phyloP scores from a whole-genome alignment of 345 rosid genomes.

The Gossypium bickii region DNA sequence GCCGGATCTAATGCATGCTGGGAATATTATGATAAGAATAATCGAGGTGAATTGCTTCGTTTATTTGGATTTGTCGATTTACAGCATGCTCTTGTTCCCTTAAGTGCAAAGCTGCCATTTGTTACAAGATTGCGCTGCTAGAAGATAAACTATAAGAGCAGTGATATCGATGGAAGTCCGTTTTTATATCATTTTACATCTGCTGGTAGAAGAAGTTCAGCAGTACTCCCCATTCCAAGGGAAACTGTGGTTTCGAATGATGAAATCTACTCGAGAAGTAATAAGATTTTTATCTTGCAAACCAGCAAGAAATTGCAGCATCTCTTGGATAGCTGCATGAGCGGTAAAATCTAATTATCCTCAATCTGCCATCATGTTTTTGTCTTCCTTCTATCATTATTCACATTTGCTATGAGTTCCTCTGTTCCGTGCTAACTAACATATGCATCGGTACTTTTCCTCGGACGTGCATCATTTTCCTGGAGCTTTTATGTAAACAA shows the following conservation, averaged over 20 bases:
- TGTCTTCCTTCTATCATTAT: background rate
- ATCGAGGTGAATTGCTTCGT: background rate
- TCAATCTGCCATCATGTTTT: background rate
- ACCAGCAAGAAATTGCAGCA: slow-evolving; percentile 21
- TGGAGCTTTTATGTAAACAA: background rate
- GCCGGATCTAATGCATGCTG: background rate
- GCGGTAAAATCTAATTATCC: slow-evolving; percentile 39
- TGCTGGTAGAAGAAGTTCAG: background rate
- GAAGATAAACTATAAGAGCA: slow-evolving; percentile 35
- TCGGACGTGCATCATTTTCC: background rate
- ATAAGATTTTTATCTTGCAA: slow-evolving; percentile 19
- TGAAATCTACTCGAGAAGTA: slow-evolving; percentile 23
- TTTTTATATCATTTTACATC: slow-evolving; percentile 14
- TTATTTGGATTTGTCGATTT: background rate
- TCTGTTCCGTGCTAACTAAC: background rate
- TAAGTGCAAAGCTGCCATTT: background rate
- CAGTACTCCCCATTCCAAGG: slow-evolving; percentile 18
- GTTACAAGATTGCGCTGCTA: slow-evolving; percentile 39
- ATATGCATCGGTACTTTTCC: background rate
- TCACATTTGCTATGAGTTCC: background rate
- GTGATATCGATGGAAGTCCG: slow-evolving; percentile 19
- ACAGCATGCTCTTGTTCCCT: background rate
- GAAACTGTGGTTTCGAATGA: slow-evolving; percentile 15
- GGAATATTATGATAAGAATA: background rate
- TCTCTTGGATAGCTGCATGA: slow-evolving; percentile 20